Base-by-base conservation (phyloP, 2,329 filamentous ascomycete genomes). In the Harringtonia aguacate region DNA sequence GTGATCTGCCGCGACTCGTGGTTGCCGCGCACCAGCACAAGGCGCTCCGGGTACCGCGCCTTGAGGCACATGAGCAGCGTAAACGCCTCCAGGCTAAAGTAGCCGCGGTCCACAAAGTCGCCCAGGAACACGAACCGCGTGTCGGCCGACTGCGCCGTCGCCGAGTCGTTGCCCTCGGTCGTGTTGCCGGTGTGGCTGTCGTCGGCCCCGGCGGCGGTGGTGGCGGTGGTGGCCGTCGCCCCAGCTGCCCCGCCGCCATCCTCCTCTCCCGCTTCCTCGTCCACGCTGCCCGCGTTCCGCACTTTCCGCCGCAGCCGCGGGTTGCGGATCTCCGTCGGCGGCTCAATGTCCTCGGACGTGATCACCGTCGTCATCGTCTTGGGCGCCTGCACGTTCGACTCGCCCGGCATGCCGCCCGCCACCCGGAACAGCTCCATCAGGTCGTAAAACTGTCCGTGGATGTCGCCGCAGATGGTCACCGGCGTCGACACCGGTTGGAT, bases 371-470 rank as follows among this genome's bases (percentile, higher is more conserved):
- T 80, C 27, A 76, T 68, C 12, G 81, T 83, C 55, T 79, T 75
- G 15, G 84, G 82, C 14, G 76, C 67, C 57, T 88, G 75, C 22
- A 80, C 72, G 49, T 81, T 75, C 33, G 77, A 75, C 55, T 94
- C 85, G 56, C 87, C 87, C 12, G 92, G 92, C 86, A 97, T 95
- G 52, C 92, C 92, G 48, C 92, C 92, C 38, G 90, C 88, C 34
- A 98, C 90, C 43, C 89, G 84, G 66, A 98, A 98, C 40, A 98
- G 79, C 69, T 98, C 92, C 49, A 97, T 79, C 10, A 98, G 73
- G 63, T 98, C 92, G 67, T 98, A 97, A 64, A 97, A 97, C 67
- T 98, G 92, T 55, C 92, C 92, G 65, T 98, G 92, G 50, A 98
- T 97, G 61, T 98, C 92, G 59, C 92, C 92, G 59, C 92, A 97